Conservation (phyloP, 176 grass and related monocot species). For the Saccharum spontaneum region DNA sequence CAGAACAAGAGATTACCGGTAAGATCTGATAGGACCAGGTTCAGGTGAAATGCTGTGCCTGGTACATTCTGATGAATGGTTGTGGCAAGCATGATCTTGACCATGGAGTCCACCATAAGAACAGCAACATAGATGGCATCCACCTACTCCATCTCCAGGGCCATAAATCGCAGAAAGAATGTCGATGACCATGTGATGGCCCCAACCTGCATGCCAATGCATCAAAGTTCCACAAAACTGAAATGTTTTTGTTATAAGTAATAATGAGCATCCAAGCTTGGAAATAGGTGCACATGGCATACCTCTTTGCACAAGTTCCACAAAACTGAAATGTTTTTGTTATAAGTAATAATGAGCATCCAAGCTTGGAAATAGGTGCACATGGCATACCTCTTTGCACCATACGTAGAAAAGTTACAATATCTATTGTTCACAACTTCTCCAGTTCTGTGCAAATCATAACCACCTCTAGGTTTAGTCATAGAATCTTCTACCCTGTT, state of each 20-base stretch:
- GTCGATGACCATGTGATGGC: slow-evolving; percentile 1
- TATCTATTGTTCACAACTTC: neutral
- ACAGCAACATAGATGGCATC: slow-evolving; percentile 2
- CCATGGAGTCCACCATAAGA: neutral
- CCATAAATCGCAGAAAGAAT: neutral
- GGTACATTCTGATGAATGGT: neutral
- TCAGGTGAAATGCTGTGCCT: slow-evolving; percentile 11
- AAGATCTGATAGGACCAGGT: neutral
- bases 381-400: neutral
- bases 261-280: neutral
- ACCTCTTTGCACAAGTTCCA: slow-evolving; percentile 17
- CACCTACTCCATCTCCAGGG: slow-evolving; percentile 3
- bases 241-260: neutral
- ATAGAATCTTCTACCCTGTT: slow-evolving; percentile 29
- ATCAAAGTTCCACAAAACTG: neutral
- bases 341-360: neutral
- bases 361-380: neutral
- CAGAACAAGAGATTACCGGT: neutral
- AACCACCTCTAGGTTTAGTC: neutral
- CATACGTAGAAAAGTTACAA: neutral
- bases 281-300: neutral
- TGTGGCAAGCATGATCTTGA: neutral
- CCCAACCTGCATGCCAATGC: slow-evolving; percentile 6
- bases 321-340: neutral
- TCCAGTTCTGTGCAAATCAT: neutral